These are phyloP conservation scores for Aspergillus spinulosporus DNA, from an alignment of 2,329 filamentous ascomycete genomes.

Conservation along the genomic window DNA sequence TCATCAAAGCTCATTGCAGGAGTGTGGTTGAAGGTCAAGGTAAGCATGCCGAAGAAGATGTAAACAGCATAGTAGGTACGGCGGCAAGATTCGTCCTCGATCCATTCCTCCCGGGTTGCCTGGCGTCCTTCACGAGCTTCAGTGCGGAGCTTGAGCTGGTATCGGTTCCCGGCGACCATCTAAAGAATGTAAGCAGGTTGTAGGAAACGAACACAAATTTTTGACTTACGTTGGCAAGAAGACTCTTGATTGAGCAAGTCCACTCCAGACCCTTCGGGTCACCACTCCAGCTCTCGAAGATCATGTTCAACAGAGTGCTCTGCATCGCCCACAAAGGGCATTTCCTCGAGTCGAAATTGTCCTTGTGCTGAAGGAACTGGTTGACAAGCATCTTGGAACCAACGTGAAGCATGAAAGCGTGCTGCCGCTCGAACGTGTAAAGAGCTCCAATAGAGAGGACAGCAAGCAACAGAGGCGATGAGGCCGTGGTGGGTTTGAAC, in stretches of 20 bases:
- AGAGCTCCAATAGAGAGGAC: constrained; percentile 93
- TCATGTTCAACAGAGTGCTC: constrained; percentile 94
- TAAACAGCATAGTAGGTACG: constrained; percentile 98
- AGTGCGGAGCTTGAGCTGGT: constrained; percentile 89
- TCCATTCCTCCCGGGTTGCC: constrained; percentile 85
- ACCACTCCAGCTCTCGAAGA: constrained; percentile 98
- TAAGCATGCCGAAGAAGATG: constrained; percentile 96
- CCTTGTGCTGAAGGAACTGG: constrained; percentile 95
- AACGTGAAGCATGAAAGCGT: constrained; percentile 95
- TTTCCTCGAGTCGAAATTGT: constrained; percentile 97
- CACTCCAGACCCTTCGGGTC: constrained; percentile 96
- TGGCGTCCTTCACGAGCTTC: constrained; percentile 77
- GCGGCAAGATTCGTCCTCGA: constrained; percentile 93
- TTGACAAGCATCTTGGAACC: constrained; percentile 97
- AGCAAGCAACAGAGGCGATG: constrained; percentile 80
- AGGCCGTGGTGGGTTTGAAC: constrained; percentile 76
- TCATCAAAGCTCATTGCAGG: constrained; percentile 98
- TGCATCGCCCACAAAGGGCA: constrained; percentile 99
- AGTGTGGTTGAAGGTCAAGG: constrained; percentile 95
- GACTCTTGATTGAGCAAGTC: constrained; percentile 98
- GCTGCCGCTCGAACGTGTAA: constrained; percentile 95
- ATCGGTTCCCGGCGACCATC: constrained; percentile 97
- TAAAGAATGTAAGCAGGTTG: constrained; percentile 21
- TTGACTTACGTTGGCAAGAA: constrained; percentile 70
- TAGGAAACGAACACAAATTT: not conserved